Evolutionary conservation across 2,329 filamentous ascomycete genomes (phyloP), one percentile per base, ranked within the genome.

Genomic region (Penicillium oxalicum): DNA sequence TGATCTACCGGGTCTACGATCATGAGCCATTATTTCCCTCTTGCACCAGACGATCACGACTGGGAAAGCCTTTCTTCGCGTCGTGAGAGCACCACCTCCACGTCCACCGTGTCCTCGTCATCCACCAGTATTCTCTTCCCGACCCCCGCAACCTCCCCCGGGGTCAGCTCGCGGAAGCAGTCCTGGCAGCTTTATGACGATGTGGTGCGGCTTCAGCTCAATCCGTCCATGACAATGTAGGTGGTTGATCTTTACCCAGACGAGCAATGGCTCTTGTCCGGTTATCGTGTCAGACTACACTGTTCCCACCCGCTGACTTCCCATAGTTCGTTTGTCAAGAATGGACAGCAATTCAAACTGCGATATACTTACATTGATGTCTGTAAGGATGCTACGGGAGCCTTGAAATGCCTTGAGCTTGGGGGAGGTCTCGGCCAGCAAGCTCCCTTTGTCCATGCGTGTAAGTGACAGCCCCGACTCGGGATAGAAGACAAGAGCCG

Each of bases 341-440:
- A 63, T 37, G 63, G 59, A 18, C 65, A 68, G 44, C 48, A 70
- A 4, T 73, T 73, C 58, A 70, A 69, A 47, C 48, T 73, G 27
- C 67, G 62, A 44, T 72, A 70, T 45, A 61, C 58, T 2, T 65
- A 59, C 41, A 67, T 73, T 49, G 67, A 71, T 45, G 61, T 73
- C 32, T 66, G 65, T 52, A 71, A 70, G 46, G 68, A 71, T 52
- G 52, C 57, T 7, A 58, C 61, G 5, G 70, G 70, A 4, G 60
- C 59, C 5, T 45, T 72, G 32, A 67, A 61, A 45, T 63, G 61
- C 39, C 51, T 73, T 3, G 68, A 71, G 51, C 57, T 72, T 24
- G 68, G 67, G 35, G 69, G 70, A 32, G 64, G 62, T 3, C 41
- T 64, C 18, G 68, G 67, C 11, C 65, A 68, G 44, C 66, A 70